Conservation (phyloP, 2,329 filamentous ascomycete genomes). For the Colletotrichum magnum region DNA sequence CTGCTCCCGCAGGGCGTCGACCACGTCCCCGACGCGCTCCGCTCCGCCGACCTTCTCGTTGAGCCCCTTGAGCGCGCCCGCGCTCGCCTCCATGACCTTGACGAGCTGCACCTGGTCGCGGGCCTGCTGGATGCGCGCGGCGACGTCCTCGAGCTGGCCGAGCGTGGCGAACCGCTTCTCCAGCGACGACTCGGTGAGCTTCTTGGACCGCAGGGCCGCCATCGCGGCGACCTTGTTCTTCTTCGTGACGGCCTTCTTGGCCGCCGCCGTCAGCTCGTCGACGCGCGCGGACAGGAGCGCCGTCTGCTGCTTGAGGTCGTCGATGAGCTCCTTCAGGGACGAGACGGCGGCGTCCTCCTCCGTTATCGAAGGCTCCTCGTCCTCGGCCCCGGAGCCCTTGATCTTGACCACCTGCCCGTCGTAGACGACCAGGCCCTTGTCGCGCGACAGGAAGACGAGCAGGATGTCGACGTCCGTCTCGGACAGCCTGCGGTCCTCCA, state of each 20-base stretch:
- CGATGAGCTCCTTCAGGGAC: constrained; percentile 83
- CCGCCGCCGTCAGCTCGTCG: constrained; percentile 73
- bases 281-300: constrained; percentile 76
- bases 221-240: constrained; percentile 84
- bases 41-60: constrained; percentile 84
- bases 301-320: constrained; percentile 81
- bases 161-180: constrained; percentile 80
- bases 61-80: constrained; percentile 78
- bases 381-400: constrained; percentile 61
- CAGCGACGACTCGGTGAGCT: constrained; percentile 82
- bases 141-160: constrained; percentile 85
- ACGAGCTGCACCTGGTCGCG: constrained; percentile 88
- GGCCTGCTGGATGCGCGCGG: constrained; percentile 87
- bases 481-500: constrained; percentile 66
- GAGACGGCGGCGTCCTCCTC: constrained; percentile 87
- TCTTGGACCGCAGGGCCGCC: constrained; percentile 85
- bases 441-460: constrained; percentile 78
- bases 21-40: constrained; percentile 81
- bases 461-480: constrained; percentile 78
- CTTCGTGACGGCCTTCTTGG: constrained; percentile 77
- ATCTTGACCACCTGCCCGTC: constrained; percentile 83
- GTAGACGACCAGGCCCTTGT: constrained; percentile 71
- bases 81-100: constrained; percentile 84
- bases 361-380: constrained; percentile 70
- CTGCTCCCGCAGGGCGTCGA: constrained; percentile 82